Base-by-base conservation (phyloP, 345 rosid genomes). In the Hypericum androsaemum region DNA sequence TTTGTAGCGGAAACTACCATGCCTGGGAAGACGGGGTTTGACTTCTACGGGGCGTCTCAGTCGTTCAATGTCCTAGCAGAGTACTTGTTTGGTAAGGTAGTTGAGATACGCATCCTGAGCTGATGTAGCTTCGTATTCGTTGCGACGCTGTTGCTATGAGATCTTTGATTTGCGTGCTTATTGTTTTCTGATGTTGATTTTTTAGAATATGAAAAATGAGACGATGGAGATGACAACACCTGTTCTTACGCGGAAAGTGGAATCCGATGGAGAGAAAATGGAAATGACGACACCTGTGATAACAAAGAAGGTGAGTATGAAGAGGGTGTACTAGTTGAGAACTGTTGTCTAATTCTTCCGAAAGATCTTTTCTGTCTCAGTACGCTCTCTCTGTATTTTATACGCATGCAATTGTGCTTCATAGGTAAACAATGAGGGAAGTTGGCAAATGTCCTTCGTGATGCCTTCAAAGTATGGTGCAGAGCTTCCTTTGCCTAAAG, bases 41-140 rank as follows among this genome's bases (percentile, higher is more conserved):
- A 86, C 71, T 65, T 82, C 64, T 67, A 57, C 53, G 88, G 94
- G 10, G 74, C 90, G 50, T 89, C 95, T 46, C 81, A 53, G 55
- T 82, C 84, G 35, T 89, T 89, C 59, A 89, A 81, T 73, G 80
- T 80, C 41, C 71, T 89, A 64, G 95, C 98, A 13, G 98, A 77
- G 59, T 86, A 84, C 82, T 84, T 86, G 67, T 84, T 89, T 50
- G 97, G 97, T 79, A 84, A 90, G 95, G 96, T 89, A 83, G 64
- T 64, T 52, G 12, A 39, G 16, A 8, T 40, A 28, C 0, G 43
- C 53, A 8, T 44, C 47, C 8, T 13, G 15, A 10, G 7, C 2
- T 8, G 6, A n/a, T n/a, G 15, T 44, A 12, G n/a, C n/a, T n/a
- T 44, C 9, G 15, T 46, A n/a, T 46, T 13, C n/a, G 10, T 22